A percentile compares a stretch with the other conserved stretches of the same genome.
These are phyloP conservation scores for Hymenoscyphus linearis DNA, from an alignment of 2,329 filamentous ascomycete genomes.

Conservation along the genomic window DNA sequence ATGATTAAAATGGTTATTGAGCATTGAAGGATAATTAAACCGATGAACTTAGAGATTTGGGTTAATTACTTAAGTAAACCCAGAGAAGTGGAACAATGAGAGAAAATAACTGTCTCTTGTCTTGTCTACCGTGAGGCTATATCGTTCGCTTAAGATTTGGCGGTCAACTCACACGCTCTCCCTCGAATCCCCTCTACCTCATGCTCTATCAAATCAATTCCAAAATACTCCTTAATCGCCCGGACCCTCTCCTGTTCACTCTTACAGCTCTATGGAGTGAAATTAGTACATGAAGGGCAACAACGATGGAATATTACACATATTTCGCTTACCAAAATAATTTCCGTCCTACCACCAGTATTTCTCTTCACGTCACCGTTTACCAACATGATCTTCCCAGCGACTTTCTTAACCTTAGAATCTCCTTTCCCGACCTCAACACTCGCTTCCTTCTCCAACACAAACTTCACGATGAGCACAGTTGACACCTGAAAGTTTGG, in stretches of 20 bases:
- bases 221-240: conserved; percentile 45
- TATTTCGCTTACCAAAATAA: conserved; percentile 32
- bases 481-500: conserved; percentile 53
- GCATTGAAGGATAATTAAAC: too few species aligned
- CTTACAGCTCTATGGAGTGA: conserved; percentile 33
- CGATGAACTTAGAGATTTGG: too few species aligned
- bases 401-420: conserved; percentile 29
- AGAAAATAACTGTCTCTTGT: neutral
- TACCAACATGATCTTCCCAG: conserved; percentile 48
- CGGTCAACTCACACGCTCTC: conserved; percentile 19
- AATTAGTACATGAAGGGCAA: neutral
- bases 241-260: conserved; percentile 50
- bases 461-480: conserved; percentile 52
- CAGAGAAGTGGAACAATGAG: neutral
- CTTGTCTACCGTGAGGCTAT: neutral
- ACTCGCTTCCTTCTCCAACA: conserved; percentile 35
- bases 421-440: conserved; percentile 29
- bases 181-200: conserved; percentile 48
- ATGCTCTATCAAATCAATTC: conserved; percentile 44
- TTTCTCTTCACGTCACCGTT: conserved; percentile 49
- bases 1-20: too few species aligned
- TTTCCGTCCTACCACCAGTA: conserved; percentile 43
- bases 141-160: neutral
- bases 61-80: too few species aligned
- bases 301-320: neutral